Conservation (phyloP, 169 alveolate genomes). For the Cryptosporidium meleagridis region DNA sequence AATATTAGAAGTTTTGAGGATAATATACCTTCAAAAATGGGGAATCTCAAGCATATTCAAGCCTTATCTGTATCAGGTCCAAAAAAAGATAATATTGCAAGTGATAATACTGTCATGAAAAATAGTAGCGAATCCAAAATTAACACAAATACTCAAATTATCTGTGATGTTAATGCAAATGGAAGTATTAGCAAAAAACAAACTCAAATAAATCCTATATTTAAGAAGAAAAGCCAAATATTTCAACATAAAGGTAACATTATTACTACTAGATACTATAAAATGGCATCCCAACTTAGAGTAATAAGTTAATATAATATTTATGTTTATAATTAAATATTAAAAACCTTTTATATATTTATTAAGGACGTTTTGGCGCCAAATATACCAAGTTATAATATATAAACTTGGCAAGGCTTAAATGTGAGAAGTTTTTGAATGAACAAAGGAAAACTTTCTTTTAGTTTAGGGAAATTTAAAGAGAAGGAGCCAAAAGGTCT, state of each 20-base stretch:
- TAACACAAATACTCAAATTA: neutral
- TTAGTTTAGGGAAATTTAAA: neutral
- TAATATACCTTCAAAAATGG: neutral
- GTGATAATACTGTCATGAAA: neutral
- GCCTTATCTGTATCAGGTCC: neutral
- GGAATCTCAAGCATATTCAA: neutral
- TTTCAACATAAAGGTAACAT: neutral
- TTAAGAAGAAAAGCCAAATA: neutral
- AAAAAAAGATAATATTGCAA: neutral
- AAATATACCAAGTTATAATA: neutral
- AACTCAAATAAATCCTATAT: neutral
- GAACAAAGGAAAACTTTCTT: conserved; percentile 3
- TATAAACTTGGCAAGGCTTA: neutral
- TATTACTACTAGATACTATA: conserved; percentile 47
- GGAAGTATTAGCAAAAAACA: neutral
- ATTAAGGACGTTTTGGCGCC: neutral
- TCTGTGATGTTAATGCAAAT: neutral
- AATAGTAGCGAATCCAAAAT: neutral
- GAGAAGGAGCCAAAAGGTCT: neutral
- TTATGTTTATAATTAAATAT: too few relatives aligned
- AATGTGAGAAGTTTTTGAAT: neutral
- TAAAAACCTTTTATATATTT: too few relatives aligned
- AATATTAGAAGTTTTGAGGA: neutral
- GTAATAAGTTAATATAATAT: conserved; percentile 21
- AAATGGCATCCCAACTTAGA: conserved; percentile 55